Base-by-base conservation (phyloP, 371 early-diverging fungal genomes). In the Mortierella sp. region DNA sequence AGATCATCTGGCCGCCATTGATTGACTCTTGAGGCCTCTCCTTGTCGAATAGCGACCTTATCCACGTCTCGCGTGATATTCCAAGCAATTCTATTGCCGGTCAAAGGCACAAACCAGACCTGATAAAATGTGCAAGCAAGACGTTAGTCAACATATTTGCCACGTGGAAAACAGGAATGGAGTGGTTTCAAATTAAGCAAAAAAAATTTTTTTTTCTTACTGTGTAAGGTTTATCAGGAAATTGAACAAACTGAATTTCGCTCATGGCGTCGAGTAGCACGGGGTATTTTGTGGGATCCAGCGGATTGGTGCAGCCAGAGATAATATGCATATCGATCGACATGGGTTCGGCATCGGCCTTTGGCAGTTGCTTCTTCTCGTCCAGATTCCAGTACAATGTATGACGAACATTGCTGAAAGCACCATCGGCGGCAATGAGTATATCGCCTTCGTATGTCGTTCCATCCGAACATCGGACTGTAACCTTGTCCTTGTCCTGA, bases 71-170 rank as follows among this genome's bases (percentile, higher is more conserved):
- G 50, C 8, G 81, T 75, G 24, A 81, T 75, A 50, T 75, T 76
- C 75, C 75, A 81, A 5, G 81, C 75, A 41, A 81, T 81, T 32
- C 81, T 74, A 43, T 81, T 81, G 63, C 72, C 81, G 8, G 72
- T 43, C 13, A 81, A 53, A 1, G 81, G 81, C 59, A 71, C 65
- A 50, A 75, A 81, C 81, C 81, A 81, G 40, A 81, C 59, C 79
- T 77, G 33, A 43, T 0, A 68, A 13, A 10, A 6, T n/a, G 2
- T 43, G 13, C 21, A 62, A 57, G 24, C 32, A 28, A 21, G 57
- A n/a, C 7, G 48, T 16, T 47, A 36, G 36, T 36, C 36, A 36
- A 6, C 36, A 36, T 6, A 36, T 36, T 6, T 36, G 0, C 36
- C 6, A 3, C 6, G 36, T 36, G 45, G 45, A 22, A 32, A 19